Conservation (phyloP, 2,329 filamentous ascomycete species). For the Pseudogymnoascus sp. region DNA sequence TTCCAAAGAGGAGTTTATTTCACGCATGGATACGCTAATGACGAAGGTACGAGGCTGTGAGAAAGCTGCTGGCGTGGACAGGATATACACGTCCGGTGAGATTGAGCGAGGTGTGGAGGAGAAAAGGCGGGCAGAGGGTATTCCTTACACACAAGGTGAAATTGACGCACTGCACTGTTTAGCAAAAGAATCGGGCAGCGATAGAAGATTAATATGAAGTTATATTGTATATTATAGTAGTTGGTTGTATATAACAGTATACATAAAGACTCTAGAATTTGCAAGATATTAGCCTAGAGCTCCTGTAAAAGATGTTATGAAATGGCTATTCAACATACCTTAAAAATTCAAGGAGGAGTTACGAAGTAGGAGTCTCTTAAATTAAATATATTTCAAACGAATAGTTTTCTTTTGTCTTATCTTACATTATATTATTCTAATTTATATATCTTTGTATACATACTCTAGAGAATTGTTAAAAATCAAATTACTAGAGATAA, state of each 20-base stretch:
- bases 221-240: not conserved
- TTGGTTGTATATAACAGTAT: not conserved
- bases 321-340: not conserved
- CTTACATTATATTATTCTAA: too few species aligned
- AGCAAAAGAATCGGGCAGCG: not conserved
- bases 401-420: not conserved
- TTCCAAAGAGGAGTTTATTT: conserved; percentile 41
- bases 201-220: not conserved
- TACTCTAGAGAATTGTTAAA: too few species aligned
- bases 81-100: conserved; percentile 23
- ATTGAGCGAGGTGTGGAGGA: conserved; percentile 30
- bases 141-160: conserved; percentile 26
- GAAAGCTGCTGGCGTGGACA: conserved; percentile 16
- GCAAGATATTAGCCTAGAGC: not conserved
- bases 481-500: too few species aligned
- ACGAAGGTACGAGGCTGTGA: conserved; percentile 15
- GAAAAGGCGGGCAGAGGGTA: conserved; percentile 28
- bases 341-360: not conserved
- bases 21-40: conserved; percentile 26
- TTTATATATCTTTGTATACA: too few species aligned
- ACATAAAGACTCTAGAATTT: not conserved
- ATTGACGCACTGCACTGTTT: conserved; percentile 6
- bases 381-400: not conserved
- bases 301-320: not conserved
- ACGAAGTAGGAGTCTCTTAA: not conserved